Evolutionary conservation across 306 rosid species (phyloP).

Genomic region (peach (Prunus persica)): Prunus_persica_NCBIv2 NC_034009.1:6005501-6006000

Average conservation of each 20-base stretch:
- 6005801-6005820: not conserved
- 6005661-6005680: not conserved
- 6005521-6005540: not conserved
- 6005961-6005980: not conserved
- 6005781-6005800: not conserved
- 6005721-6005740: not conserved
- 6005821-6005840: no score
- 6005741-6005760: not conserved
- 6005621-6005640: not conserved
- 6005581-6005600: not conserved
- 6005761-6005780: not conserved
- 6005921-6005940: no score
- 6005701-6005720: no score
- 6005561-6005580: not conserved
- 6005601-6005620: not conserved
- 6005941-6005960: no score
- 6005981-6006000: slow-evolving; percentile 1
- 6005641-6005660: not conserved
- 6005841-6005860: no score
- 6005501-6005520: not conserved
- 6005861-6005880: no score
- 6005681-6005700: not conserved
- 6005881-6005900: no score
- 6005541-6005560: not conserved
- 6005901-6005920: no score